Percentiles rank a stretch among this genome's conserved stretches.
phyloP scores from a whole-genome alignment of 2,329 filamentous ascomycete species.

The Camillea tinctor region DNA sequence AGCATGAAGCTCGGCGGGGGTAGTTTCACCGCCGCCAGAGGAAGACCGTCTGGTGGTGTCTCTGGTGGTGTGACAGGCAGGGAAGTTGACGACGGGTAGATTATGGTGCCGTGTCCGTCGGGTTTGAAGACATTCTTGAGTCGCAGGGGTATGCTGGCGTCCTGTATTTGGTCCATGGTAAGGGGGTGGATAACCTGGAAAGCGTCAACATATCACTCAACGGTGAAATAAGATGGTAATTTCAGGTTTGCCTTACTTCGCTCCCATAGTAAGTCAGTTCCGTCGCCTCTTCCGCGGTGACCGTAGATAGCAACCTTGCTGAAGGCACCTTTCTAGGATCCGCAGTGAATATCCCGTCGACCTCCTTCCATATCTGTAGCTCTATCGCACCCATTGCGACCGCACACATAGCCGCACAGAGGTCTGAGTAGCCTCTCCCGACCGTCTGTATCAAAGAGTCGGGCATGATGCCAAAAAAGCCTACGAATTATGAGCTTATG shows the following conservation, averaged over 20 bases:
- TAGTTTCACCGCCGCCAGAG: conserved; percentile 4
- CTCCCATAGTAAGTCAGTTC: conserved; percentile 72
- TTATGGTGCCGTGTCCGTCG: conserved; percentile 57
- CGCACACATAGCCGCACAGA: conserved; percentile 67
- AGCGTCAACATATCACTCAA: conserved; percentile 10
- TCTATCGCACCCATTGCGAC: conserved; percentile 63
- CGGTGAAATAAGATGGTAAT: no score
- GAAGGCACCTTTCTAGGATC: conserved; percentile 80
- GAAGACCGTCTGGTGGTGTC: conserved; percentile 8
- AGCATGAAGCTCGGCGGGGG: conserved; percentile 28
- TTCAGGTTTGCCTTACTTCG: no score
- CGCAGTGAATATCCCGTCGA: conserved; percentile 71
- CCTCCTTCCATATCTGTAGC: conserved; percentile 73
- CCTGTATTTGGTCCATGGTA: conserved; percentile 74
- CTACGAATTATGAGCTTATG: conserved; percentile 39
- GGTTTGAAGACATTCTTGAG: conserved; percentile 70
- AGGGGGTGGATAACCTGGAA: conserved; percentile 72
- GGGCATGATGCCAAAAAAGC: conserved; percentile 68
- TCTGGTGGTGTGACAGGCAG: conserved; percentile 13
- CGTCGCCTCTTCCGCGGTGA: conserved; percentile 74
- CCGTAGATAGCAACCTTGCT: conserved; percentile 64
- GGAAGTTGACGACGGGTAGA: conserved; percentile 49
- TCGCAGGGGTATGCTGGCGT: conserved; percentile 60
- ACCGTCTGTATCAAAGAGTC: conserved; percentile 64
- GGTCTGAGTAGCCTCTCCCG: conserved; percentile 69